Evolutionary conservation across 192 early-diverging fungal species (phyloP).

Genomic region (Coemansia sp.): DNA sequence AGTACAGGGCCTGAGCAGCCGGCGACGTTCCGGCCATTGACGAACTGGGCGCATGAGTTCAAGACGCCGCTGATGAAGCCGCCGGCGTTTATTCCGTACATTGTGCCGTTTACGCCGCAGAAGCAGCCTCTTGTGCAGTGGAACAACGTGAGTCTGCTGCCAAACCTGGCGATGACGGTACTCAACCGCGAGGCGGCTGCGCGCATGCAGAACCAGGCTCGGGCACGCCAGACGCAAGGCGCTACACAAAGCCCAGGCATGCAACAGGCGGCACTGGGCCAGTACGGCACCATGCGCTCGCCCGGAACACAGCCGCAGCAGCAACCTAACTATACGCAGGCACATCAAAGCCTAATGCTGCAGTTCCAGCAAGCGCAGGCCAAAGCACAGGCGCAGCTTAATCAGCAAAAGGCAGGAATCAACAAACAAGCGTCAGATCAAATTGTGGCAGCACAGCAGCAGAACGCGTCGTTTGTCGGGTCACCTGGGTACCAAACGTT

Average conservation of each 20-base stretch:
- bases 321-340: slow-evolving; percentile 18
- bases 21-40: slow-evolving; percentile 24
- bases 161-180: slow-evolving; percentile 34
- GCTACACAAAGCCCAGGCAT: background rate
- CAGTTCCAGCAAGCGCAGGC: slow-evolving; percentile 39
- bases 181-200: slow-evolving; percentile 46
- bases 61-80: slow-evolving; percentile 51
- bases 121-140: slow-evolving; percentile 33
- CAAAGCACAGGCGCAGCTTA: slow-evolving; percentile 36
- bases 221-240: background rate
- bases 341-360: slow-evolving; percentile 17
- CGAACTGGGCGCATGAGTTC: slow-evolving; percentile 51
- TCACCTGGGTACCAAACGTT: slow-evolving; percentile 37
- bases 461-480: slow-evolving; percentile 34
- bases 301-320: background rate
- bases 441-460: slow-evolving; percentile 32
- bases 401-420: slow-evolving; percentile 28
- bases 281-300: background rate
- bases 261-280: background rate
- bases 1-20: slow-evolving; percentile 7
- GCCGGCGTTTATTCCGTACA: slow-evolving; percentile 44
- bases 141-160: slow-evolving; percentile 35
- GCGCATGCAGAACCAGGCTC: slow-evolving; percentile 23
- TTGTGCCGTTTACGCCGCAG: slow-evolving; percentile 28
- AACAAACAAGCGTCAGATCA: slow-evolving; percentile 36